phyloP scores from a whole-genome alignment of 2,329 filamentous ascomycete genomes.

The Lasiodiplodia hormozganensis region DNA sequence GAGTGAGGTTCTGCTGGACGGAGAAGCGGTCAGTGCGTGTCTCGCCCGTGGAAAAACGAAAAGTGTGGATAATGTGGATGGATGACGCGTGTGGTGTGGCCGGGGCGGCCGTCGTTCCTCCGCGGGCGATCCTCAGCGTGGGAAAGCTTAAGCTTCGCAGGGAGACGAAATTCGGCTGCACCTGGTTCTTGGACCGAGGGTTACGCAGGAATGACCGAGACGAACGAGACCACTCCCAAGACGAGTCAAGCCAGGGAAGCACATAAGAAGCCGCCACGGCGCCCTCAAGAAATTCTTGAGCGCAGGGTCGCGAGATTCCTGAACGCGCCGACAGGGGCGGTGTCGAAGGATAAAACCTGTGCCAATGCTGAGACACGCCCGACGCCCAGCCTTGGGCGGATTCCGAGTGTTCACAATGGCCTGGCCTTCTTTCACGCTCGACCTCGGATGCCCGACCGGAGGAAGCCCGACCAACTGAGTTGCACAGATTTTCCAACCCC shows the following conservation, averaged over 20 bases:
- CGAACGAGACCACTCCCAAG: conserved; percentile 25
- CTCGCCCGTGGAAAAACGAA: conserved; percentile 2
- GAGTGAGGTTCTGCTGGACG: conserved; percentile 19
- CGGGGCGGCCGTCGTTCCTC: conserved; percentile 18
- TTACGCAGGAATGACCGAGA: conserved; percentile 29
- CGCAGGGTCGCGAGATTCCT: conserved; percentile 22
- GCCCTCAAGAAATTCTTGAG: conserved; percentile 28
- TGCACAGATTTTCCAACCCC: conserved; percentile 6
- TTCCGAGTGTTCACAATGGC: conserved; percentile 15
- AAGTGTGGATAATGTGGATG: conserved; percentile 27
- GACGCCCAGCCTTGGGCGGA: conserved; percentile 22
- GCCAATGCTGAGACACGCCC: conserved; percentile 22
- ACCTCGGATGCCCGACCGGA: conserved; percentile 17
- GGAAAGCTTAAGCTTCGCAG: conserved; percentile 17
- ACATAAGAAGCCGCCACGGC: conserved; percentile 25
- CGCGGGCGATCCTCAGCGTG: conserved; percentile 23
- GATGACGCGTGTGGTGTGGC: conserved; percentile 27
- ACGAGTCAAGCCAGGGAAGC: conserved; percentile 28
- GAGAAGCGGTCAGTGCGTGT: conserved; percentile 20
- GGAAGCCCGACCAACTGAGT: background rate
- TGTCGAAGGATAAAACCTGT: conserved; percentile 17
- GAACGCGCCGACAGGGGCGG: conserved; percentile 20
- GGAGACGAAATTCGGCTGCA: conserved; percentile 21
- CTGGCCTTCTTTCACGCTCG: conserved; percentile 16
- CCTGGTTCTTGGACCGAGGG: conserved; percentile 29